phyloP scores from a whole-genome alignment of 352 stramenopile species.

The Phytophthora chlamydospora region DNA sequence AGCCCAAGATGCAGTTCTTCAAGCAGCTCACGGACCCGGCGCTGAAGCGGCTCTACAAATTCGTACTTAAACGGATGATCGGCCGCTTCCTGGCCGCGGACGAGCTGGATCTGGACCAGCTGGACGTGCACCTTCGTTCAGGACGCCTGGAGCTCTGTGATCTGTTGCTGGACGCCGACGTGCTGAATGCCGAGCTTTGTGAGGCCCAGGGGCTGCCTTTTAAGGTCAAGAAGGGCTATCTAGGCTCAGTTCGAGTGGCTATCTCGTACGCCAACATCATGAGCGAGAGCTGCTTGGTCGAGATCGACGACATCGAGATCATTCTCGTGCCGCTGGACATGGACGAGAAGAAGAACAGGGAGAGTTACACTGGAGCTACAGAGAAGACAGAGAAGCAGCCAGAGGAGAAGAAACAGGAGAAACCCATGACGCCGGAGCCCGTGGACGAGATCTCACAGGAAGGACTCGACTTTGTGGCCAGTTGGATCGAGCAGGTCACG shows the following conservation, averaged over 20 bases:
- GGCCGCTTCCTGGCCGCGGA: conserved; percentile 84
- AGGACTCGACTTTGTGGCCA: conserved; percentile 90
- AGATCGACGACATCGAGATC: conserved; percentile 90
- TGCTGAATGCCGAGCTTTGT: conserved; percentile 83
- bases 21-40: conserved; percentile 88
- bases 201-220: conserved; percentile 75
- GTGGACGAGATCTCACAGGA: conserved; percentile 86
- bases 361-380: conserved; percentile 7
- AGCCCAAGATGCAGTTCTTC: conserved; percentile 80
- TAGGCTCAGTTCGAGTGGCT: conserved; percentile 82
- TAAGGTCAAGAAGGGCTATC: conserved; percentile 86
- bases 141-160: conserved; percentile 84
- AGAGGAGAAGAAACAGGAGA: conserved; percentile 19
- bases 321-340: conserved; percentile 68
- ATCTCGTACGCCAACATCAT: conserved; percentile 90
- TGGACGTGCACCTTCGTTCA: conserved; percentile 84
- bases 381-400: not conserved
- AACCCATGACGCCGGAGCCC: conserved; percentile 36
- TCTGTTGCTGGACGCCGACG: conserved; percentile 75
- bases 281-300: conserved; percentile 88
- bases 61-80: conserved; percentile 90
- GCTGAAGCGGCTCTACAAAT: conserved; percentile 92
- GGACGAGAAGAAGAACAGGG: conserved; percentile 18
- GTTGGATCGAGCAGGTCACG: conserved; percentile 91
- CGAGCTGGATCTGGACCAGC: conserved; percentile 86